phyloP scores from a whole-genome alignment of 805 yeast species.

The Ogataea degrootiae region DNA sequence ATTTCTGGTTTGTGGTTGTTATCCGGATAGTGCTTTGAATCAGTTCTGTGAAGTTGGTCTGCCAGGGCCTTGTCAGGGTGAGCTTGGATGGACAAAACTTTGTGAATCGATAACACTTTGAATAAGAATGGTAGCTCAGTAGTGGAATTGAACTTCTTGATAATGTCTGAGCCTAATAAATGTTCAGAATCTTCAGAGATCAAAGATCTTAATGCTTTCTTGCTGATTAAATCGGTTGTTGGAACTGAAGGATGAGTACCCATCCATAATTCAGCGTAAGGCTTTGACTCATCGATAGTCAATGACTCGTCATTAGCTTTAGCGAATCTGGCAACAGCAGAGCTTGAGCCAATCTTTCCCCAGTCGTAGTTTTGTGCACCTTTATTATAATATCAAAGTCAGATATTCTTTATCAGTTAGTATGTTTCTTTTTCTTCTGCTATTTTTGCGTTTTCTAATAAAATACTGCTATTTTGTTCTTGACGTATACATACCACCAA shows the following conservation, averaged over 20 bases:
- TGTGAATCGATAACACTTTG: slow-evolving; percentile 88
- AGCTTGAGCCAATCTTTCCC: slow-evolving; percentile 71
- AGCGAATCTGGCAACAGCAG: slow-evolving; percentile 89
- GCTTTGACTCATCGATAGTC: slow-evolving; percentile 63
- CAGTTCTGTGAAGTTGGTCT: slow-evolving; percentile 65
- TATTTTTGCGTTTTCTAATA: too few relatives aligned
- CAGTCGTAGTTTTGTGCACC: slow-evolving; percentile 37
- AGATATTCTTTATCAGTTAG: neutral
- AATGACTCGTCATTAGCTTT: slow-evolving; percentile 60
- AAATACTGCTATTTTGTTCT: neutral
- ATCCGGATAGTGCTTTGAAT: slow-evolving; percentile 95
- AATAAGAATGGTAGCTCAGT: slow-evolving; percentile 86
- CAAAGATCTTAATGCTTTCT: slow-evolving; percentile 61
- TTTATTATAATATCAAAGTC: slow-evolving; percentile 2
- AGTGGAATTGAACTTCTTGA: slow-evolving; percentile 58
- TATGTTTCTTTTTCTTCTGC: neutral
- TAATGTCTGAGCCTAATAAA: slow-evolving; percentile 55
- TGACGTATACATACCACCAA: slow-evolving; percentile 27
- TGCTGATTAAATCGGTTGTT: slow-evolving; percentile 51
- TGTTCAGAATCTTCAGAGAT: slow-evolving; percentile 54
- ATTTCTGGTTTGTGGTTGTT: slow-evolving; percentile 99
- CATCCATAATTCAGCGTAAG: slow-evolving; percentile 99
- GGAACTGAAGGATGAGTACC: slow-evolving; percentile 96
- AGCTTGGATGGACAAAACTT: slow-evolving; percentile 94
- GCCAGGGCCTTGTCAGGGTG: slow-evolving; percentile 93